These are phyloP conservation scores for Chrysoporthe deuterocubensis DNA, from an alignment of 2,329 filamentous ascomycete genomes.

Conservation along the genomic window DNA sequence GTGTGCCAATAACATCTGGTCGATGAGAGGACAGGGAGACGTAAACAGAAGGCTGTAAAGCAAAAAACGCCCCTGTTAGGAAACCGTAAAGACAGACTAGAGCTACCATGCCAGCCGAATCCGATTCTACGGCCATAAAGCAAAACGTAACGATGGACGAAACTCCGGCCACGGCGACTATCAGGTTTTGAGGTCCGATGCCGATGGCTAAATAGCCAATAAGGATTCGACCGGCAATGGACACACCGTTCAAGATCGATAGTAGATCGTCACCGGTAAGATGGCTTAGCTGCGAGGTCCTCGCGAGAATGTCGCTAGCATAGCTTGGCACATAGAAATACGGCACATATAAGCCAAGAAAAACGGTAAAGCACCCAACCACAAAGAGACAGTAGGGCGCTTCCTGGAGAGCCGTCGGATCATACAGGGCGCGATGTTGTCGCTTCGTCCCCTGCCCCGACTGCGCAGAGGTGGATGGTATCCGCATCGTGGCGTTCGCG, in stretches of 20 bases:
- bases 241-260: constrained; percentile 29
- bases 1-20: constrained; percentile 15
- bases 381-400: constrained; percentile 27
- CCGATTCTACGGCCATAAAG: constrained; percentile 1
- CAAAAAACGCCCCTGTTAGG: constrained; percentile 17
- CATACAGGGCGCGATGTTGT: constrained; percentile 28
- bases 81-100: constrained; percentile 13
- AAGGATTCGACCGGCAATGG: constrained; percentile 11
- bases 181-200: constrained; percentile 20
- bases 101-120: constrained; percentile 10
- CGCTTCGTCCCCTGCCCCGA: neutral
- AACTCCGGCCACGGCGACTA: neutral
- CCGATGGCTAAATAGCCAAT: constrained; percentile 8
- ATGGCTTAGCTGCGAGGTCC: constrained; percentile 16
- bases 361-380: constrained; percentile 25
- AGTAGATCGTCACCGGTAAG: constrained; percentile 21
- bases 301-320: constrained; percentile 10
- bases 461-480: neutral
- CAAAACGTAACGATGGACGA: constrained; percentile 7
- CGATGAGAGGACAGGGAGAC: neutral
- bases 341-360: constrained; percentile 31
- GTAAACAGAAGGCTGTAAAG: constrained; percentile 18
- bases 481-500: constrained; percentile 42
- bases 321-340: constrained; percentile 31
- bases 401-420: constrained; percentile 28